These are phyloP conservation scores for Fusarium multiceps DNA, from an alignment of 2,329 filamentous ascomycete species.

Conservation along the genomic window DNA sequence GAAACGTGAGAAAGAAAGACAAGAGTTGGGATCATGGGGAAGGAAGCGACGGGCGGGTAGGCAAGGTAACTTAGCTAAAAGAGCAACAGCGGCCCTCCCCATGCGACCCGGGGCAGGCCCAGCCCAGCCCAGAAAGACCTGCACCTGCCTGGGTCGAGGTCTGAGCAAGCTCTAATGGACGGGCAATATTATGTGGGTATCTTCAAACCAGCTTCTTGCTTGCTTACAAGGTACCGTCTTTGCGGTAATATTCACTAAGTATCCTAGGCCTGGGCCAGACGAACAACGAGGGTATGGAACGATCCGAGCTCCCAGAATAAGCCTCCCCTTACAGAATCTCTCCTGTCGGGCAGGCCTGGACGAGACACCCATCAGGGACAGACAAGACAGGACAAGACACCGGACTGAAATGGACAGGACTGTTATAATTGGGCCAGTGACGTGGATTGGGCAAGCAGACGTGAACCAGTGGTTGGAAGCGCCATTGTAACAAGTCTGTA, in stretches of 20 bases:
- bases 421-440: constrained; percentile 33
- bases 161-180: constrained; percentile 13
- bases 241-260: constrained; percentile 18
- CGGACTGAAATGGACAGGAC: constrained; percentile 1
- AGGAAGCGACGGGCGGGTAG: constrained; percentile 43
- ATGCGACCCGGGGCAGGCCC: constrained; percentile 40
- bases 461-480: constrained; percentile 46
- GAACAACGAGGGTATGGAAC: constrained; percentile 33
- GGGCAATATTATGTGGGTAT: constrained; percentile 24
- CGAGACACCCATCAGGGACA: neutral
- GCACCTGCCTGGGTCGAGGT: constrained; percentile 6
- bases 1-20: constrained; percentile 41
- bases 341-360: neutral
- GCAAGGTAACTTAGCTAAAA: constrained; percentile 41
- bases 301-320: constrained; percentile 28
- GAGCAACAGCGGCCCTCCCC: constrained; percentile 39
- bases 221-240: constrained; percentile 3
- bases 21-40: constrained; percentile 41
- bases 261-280: constrained; percentile 17
- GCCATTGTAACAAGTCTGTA: constrained; percentile 45
- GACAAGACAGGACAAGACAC: neutral
- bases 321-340: constrained; percentile 38
- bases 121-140: constrained; percentile 20
- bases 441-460: constrained; percentile 32
- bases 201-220: constrained; percentile 16